A percentile compares a stretch with the other conserved stretches of the same genome.
Evolutionary conservation across 176 grass and related monocot species (phyloP).

Genomic region (Hordeum marinum): DNA sequence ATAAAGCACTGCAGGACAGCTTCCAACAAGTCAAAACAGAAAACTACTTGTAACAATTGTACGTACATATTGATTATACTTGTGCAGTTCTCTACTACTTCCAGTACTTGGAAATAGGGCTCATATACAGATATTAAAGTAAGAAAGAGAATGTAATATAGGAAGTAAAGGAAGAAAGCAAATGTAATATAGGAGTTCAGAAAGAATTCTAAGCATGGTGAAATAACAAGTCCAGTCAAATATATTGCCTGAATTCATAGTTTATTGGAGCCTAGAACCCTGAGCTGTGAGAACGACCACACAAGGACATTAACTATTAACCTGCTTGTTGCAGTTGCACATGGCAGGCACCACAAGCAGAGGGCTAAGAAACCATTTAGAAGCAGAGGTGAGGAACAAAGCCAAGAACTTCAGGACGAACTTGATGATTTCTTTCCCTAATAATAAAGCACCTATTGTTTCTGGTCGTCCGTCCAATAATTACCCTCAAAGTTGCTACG

Average conservation of each 20-base stretch:
- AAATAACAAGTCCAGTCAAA: neutral
- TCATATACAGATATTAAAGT: neutral
- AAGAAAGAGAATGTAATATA: neutral
- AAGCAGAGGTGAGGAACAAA: neutral
- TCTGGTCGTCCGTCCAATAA: too few relatives aligned
- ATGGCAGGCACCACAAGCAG: neutral
- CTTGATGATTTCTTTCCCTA: neutral
- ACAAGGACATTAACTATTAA: conserved; percentile 1
- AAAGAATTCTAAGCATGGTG: neutral
- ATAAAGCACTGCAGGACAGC: conserved; percentile 69
- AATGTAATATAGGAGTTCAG: neutral
- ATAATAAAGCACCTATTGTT: too few relatives aligned
- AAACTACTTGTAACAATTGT: conserved; percentile 10
- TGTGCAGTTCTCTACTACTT: neutral
- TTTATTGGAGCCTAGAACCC: neutral
- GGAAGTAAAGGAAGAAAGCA: neutral
- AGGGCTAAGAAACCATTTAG: neutral
- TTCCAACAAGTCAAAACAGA: conserved; percentile 30
- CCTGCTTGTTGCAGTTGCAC: neutral
- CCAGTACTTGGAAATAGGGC: neutral
- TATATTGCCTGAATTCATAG: neutral
- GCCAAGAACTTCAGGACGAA: neutral
- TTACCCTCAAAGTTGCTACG: too few relatives aligned
- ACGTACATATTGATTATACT: conserved; percentile 6
- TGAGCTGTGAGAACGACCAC: neutral